Percentiles rank a stretch among this genome's conserved stretches.
phyloP scores from a whole-genome alignment of 1,284 basidiomycete genomes.

The Mycosarcoma mackinlayi region DNA sequence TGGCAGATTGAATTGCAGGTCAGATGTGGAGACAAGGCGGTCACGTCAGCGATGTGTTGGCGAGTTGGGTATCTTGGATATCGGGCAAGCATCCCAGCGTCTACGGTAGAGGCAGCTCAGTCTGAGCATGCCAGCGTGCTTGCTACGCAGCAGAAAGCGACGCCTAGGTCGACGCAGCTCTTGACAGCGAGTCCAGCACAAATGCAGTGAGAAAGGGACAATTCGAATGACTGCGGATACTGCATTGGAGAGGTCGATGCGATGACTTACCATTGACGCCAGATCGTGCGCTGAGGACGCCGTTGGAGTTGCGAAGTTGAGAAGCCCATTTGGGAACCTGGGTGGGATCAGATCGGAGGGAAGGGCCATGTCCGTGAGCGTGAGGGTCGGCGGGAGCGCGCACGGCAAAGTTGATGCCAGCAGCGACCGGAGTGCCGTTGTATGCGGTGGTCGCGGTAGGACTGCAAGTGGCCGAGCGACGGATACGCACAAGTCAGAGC shows the following conservation, averaged over 20 bases:
- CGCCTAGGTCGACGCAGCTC: no score
- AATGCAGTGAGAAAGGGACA: no score
- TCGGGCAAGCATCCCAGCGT: no score
- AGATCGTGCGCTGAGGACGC: slow-evolving; percentile 48
- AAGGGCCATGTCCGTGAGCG: slow-evolving; percentile 52
- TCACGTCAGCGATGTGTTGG: background rate
- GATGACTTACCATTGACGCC: slow-evolving; percentile 54
- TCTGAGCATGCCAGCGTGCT: no score
- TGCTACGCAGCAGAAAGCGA: no score
- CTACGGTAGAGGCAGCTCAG: no score
- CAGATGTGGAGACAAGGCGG: no score
- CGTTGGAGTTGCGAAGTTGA: slow-evolving; percentile 48
- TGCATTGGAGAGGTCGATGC: background rate
- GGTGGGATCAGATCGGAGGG: slow-evolving; percentile 50
- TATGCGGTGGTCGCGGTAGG: slow-evolving; percentile 53
- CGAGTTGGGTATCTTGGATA: no score
- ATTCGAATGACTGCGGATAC: background rate
- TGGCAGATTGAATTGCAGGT: no score
- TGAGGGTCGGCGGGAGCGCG: slow-evolving; percentile 60
- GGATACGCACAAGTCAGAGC: slow-evolving; percentile 27
- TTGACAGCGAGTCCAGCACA: no score
- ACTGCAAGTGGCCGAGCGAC: slow-evolving; percentile 25
- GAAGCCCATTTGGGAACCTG: slow-evolving; percentile 54
- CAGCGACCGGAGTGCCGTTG: slow-evolving; percentile 55
- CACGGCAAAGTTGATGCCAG: slow-evolving; percentile 57